A percentile compares a stretch with the other conserved stretches of the same genome.
phyloP scores from a whole-genome alignment of 2,329 filamentous ascomycete species.

The Hymenoscyphus linearis region DNA sequence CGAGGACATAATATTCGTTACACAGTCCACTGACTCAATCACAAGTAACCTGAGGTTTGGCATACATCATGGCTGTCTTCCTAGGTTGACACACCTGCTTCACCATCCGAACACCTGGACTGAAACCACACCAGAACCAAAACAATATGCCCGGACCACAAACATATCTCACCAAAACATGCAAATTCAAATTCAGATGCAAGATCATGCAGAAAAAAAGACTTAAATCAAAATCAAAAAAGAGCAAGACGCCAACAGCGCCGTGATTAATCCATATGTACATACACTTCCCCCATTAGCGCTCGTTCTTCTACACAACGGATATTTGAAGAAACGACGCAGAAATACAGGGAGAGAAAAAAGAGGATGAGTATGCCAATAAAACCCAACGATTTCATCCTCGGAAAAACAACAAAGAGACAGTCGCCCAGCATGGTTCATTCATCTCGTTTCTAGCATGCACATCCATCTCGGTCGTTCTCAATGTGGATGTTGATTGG shows the following conservation, averaged over 20 bases:
- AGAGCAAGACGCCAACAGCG: conserved; percentile 26
- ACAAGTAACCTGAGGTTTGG: no score
- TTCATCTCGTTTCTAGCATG: conserved; percentile 57
- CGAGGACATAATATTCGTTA: no score
- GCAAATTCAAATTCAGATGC: background rate
- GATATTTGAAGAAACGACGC: background rate
- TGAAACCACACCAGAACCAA: background rate
- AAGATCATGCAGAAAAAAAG: no score
- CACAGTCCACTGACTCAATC: no score
- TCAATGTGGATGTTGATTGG: conserved; percentile 98
- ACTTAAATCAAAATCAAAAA: background rate
- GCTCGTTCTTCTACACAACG: conserved; percentile 1
- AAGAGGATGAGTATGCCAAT: conserved; percentile 2
- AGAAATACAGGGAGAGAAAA: background rate
- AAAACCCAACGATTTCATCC: conserved; percentile 11
- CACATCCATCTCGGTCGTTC: conserved; percentile 86
- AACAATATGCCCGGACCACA: background rate
- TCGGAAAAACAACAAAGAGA: conserved; percentile 8
- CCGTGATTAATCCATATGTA: conserved; percentile 31
- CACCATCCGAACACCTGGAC: background rate
- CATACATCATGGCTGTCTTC: no score
- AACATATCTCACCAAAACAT: background rate
- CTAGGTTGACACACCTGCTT: no score
- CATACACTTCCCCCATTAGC: conserved; percentile 12
- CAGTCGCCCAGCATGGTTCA: background rate